Percentiles rank a stretch among this genome's conserved stretches.
Conservation (phyloP, 768 basidiomycete genomes). For the Clavaria fumosa region DNA sequence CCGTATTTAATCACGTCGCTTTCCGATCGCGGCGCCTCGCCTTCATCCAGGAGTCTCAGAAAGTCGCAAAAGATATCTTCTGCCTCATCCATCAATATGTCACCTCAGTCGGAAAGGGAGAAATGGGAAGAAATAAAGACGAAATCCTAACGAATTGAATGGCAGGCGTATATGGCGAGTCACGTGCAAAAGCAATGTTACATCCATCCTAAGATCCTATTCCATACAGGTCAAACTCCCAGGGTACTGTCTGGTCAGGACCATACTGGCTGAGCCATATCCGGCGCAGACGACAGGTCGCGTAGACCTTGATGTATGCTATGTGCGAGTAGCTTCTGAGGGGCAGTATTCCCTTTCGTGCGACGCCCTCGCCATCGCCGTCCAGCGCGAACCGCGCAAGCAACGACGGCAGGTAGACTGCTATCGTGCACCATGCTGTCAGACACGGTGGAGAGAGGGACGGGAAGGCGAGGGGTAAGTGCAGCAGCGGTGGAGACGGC, state of each 20-base stretch:
- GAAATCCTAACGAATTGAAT: no score
- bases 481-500: constrained; percentile 39
- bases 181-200: no score
- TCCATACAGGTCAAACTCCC: constrained; percentile 71
- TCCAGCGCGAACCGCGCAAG: constrained; percentile 20
- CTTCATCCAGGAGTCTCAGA: constrained; percentile 21
- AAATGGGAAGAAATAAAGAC: no score
- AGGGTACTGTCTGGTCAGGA: constrained; percentile 38
- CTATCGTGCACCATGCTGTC: constrained; percentile 56
- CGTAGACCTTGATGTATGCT: constrained; percentile 61
- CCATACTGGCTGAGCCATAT: constrained; percentile 59
- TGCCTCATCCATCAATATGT: constrained; percentile 14
- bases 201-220: no score
- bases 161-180: no score
- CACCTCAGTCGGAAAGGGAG: no score
- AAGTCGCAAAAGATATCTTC: constrained; percentile 43
- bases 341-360: constrained; percentile 22
- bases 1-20: constrained; percentile 33
- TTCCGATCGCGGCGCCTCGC: constrained; percentile 23
- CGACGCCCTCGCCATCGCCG: constrained; percentile 10
- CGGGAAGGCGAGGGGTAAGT: constrained; percentile 58
- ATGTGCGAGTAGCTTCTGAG: constrained; percentile 46
- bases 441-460: constrained; percentile 35
- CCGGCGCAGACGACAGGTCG: constrained; percentile 59
- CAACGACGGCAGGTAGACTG: constrained; percentile 44